Evolutionary conservation across 2,329 filamentous ascomycete species (phyloP).

Genomic region (Bertia moriformis): DNA sequence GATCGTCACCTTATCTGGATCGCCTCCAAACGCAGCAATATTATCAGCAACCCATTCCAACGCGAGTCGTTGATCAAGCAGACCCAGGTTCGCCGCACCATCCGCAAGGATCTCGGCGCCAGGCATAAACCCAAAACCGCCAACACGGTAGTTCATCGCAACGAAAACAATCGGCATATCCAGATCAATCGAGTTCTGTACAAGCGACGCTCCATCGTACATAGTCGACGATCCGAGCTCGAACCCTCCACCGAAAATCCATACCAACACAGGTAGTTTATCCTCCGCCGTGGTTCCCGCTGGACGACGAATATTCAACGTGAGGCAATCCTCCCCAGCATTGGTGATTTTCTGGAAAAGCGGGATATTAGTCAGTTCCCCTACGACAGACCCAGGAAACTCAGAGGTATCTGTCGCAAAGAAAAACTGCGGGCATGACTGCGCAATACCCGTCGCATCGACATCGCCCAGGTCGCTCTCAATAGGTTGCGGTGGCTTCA

Average conservation of each 20-base stretch:
- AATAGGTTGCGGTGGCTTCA: slow-evolving; percentile 42
- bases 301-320: slow-evolving; percentile 38
- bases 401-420: slow-evolving; percentile 30
- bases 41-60: slow-evolving; percentile 68
- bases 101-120: slow-evolving; percentile 54
- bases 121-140: slow-evolving; percentile 60
- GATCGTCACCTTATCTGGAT: slow-evolving; percentile 64
- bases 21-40: slow-evolving; percentile 64
- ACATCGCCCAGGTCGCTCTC: slow-evolving; percentile 32
- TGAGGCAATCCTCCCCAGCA: slow-evolving; percentile 50
- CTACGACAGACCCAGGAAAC: slow-evolving; percentile 27
- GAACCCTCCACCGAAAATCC: slow-evolving; percentile 59
- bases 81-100: slow-evolving; percentile 55
- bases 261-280: slow-evolving; percentile 54
- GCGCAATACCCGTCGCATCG: slow-evolving; percentile 29
- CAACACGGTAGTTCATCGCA: slow-evolving; percentile 64
- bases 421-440: slow-evolving; percentile 52
- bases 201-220: slow-evolving; percentile 34
- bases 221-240: slow-evolving; percentile 32
- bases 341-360: slow-evolving; percentile 38
- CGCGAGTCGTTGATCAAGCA: slow-evolving; percentile 58
- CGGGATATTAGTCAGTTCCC: slow-evolving; percentile 34
- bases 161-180: slow-evolving; percentile 61
- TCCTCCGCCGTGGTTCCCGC: slow-evolving; percentile 33
- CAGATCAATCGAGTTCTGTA: slow-evolving; percentile 26